Conservation (phyloP, 257 asterid species). For the Solanum sparsipilum region DNA sequence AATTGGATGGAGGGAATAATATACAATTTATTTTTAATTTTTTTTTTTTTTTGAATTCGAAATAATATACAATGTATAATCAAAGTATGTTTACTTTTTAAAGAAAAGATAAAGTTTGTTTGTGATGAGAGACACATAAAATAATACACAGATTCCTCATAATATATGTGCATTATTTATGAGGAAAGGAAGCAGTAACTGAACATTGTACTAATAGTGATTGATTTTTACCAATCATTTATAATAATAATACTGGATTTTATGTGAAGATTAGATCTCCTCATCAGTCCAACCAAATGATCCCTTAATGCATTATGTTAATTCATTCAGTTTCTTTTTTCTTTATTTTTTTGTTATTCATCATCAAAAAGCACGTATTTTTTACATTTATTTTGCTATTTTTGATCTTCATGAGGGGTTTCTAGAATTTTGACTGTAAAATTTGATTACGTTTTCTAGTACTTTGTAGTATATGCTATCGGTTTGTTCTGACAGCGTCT, state of each 20-base stretch:
- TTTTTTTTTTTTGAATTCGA: background rate
- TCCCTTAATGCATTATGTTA: background rate
- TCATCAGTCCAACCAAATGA: background rate
- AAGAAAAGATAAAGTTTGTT: background rate
- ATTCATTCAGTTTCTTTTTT: background rate
- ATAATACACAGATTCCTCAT: background rate
- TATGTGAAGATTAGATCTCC: background rate
- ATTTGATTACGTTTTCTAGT: background rate
- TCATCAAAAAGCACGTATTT: background rate
- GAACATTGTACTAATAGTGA: background rate
- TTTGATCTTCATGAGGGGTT: background rate
- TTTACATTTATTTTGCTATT: background rate
- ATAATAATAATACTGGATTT: background rate
- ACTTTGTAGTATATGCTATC: background rate
- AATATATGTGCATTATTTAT: background rate
- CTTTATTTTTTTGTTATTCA: background rate
- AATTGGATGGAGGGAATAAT: background rate
- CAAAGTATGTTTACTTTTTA: background rate
- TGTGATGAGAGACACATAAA: background rate
- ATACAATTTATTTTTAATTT: background rate
- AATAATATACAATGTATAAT: background rate
- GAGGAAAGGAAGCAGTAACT: background rate
- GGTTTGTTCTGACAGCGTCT: background rate
- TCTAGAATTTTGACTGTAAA: background rate
- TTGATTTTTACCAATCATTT: background rate